These are phyloP conservation scores for Porodaedalea pini DNA, from an alignment of 1,284 basidiomycete genomes.

Conservation along the genomic window DNA sequence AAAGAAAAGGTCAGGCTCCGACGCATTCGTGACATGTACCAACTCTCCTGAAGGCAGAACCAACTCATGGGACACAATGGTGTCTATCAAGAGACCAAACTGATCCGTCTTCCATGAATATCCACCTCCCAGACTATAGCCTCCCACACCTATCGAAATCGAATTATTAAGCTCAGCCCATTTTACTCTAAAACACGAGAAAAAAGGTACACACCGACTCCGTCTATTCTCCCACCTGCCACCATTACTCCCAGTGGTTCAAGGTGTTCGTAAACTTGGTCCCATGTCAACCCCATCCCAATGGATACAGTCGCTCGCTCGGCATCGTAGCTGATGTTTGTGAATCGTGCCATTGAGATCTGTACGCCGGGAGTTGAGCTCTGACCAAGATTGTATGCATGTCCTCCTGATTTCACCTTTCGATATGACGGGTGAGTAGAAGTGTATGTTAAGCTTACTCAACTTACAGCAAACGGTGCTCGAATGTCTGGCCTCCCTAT, in stretches of 20 bases:
- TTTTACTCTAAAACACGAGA: neutral
- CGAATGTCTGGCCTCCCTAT: conserved; percentile 13
- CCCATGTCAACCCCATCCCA: conserved; percentile 26
- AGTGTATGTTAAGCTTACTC: neutral
- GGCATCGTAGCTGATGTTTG: conserved; percentile 18
- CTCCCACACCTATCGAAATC: neutral
- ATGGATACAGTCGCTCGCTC: conserved; percentile 16
- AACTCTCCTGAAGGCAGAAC: conserved; percentile 12
- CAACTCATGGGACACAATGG: conserved; percentile 11
- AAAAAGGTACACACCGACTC: neutral
- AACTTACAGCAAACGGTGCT: conserved; percentile 19
- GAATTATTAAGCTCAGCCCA: neutral
- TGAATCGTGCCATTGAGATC: conserved; percentile 26
- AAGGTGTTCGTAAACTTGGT: conserved; percentile 25
- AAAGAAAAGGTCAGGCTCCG: conserved; percentile 15
- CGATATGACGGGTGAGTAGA: neutral
- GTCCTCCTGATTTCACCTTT: conserved; percentile 12
- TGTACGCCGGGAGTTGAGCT: conserved; percentile 28
- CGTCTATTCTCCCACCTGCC: conserved; percentile 24
- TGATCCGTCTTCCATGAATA: conserved; percentile 21
- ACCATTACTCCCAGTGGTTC: conserved; percentile 22
- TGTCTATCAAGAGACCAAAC: conserved; percentile 16
- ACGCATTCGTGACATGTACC: conserved; percentile 1
- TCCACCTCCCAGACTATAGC: conserved; percentile 14
- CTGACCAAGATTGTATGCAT: conserved; percentile 25